A percentile compares a stretch with the other conserved stretches of the same genome.
These are phyloP conservation scores for Komagataella populi DNA, from an alignment of 805 yeast genomes.

Conservation along the genomic window DNA sequence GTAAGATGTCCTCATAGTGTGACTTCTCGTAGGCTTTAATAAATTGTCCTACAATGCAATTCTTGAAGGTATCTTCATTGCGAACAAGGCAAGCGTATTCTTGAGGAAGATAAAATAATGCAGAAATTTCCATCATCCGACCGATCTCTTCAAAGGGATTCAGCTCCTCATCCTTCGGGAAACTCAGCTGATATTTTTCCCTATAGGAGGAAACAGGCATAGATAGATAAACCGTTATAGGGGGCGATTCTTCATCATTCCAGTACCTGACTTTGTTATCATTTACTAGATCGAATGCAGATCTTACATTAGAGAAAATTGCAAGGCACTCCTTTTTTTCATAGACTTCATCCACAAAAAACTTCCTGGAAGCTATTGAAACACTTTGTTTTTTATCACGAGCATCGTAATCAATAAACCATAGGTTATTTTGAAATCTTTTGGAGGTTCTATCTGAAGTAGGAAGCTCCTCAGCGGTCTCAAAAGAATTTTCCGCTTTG, in stretches of 20 bases:
- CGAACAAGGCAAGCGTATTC: slow-evolving; percentile 17
- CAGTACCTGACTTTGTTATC: not conserved
- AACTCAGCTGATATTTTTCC: slow-evolving; percentile 34
- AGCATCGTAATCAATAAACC: not conserved
- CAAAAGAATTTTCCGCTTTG: not conserved
- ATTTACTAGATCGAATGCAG: not conserved
- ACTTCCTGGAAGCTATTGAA: not conserved
- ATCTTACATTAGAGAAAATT: not conserved
- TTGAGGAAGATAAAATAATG: slow-evolving; percentile 26
- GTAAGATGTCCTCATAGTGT: slow-evolving; percentile 16
- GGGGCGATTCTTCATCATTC: slow-evolving; percentile 12
- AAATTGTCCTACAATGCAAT: slow-evolving; percentile 25
- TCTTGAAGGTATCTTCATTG: slow-evolving; percentile 18
- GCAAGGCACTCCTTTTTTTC: not conserved
- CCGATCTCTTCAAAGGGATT: slow-evolving; percentile 57
- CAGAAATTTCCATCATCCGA: slow-evolving; percentile 27
- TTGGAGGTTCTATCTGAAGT: not conserved
- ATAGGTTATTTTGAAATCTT: not conserved
- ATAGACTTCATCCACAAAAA: not conserved
- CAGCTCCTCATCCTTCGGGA: slow-evolving; percentile 39
- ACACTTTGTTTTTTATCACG: not conserved
- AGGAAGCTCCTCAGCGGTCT: not conserved
- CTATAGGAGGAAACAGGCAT: slow-evolving; percentile 30
- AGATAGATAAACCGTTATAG: slow-evolving; percentile 14
- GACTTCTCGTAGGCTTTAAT: slow-evolving; percentile 17